phyloP scores from a whole-genome alignment of 805 yeast genomes.

The Candida yuanshanica region DNA sequence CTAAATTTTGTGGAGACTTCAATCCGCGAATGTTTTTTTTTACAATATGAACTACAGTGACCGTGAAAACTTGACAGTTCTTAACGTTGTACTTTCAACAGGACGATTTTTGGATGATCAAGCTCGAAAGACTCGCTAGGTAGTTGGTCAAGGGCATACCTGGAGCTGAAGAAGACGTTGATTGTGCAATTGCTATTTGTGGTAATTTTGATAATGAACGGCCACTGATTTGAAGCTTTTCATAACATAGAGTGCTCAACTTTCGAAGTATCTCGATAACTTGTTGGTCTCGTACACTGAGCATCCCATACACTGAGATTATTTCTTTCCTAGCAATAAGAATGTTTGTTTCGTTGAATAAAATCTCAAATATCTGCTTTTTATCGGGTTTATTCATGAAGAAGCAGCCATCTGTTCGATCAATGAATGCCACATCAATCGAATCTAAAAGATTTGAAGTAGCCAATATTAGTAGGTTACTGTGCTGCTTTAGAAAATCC shows the following conservation, averaged over 20 bases:
- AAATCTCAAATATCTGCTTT: slow-evolving; percentile 25
- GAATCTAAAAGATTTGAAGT: slow-evolving; percentile 36
- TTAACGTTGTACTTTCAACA: not conserved
- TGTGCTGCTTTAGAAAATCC: slow-evolving; percentile 31
- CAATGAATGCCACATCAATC: slow-evolving; percentile 40
- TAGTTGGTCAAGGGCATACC: not conserved
- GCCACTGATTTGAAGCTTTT: slow-evolving; percentile 6
- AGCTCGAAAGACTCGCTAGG: not conserved
- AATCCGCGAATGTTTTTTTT: not conserved
- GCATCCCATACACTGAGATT: not conserved
- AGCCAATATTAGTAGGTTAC: slow-evolving; percentile 33
- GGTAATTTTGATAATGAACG: slow-evolving; percentile 8
- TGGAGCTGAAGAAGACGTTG: not conserved
- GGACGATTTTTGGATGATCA: not conserved
- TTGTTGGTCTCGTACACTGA: not conserved
- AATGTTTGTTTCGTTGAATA: slow-evolving; percentile 22
- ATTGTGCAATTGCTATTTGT: slow-evolving; percentile 2
- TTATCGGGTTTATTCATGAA: slow-evolving; percentile 30
- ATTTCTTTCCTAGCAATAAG: not conserved
- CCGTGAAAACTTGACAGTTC: not conserved
- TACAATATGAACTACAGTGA: not conserved
- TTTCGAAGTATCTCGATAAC: not conserved
- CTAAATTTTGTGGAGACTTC: not conserved
- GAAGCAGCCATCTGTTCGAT: slow-evolving; percentile 35
- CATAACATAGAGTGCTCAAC: slow-evolving; percentile 5